Evolutionary conservation across 805 yeast species (phyloP).

Genomic region (Allodekkera sacchari): DNA sequence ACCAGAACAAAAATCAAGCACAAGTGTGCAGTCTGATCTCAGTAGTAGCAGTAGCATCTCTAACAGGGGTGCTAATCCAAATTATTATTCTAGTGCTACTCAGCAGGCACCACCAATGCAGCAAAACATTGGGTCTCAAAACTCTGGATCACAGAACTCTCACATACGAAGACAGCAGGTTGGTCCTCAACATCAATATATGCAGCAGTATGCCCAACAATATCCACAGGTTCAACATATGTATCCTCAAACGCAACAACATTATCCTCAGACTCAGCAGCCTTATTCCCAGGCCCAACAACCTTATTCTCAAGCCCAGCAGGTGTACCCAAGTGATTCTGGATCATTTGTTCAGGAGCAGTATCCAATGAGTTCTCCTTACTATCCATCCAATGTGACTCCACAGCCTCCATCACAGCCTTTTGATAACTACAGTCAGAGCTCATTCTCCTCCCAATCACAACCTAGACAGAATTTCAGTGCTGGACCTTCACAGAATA

Average conservation of each 20-base stretch:
- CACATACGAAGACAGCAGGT: too few relatives aligned
- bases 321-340: too few relatives aligned
- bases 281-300: slow-evolving; percentile 3
- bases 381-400: slow-evolving; percentile 2
- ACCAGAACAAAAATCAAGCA: slow-evolving; percentile 2
- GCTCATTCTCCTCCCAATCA: not conserved
- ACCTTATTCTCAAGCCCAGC: too few relatives aligned
- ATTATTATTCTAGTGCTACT: slow-evolving; percentile 32
- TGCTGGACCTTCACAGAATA: not conserved
- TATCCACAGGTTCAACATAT: slow-evolving; percentile 8
- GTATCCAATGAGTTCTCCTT: slow-evolving; percentile 4
- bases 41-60: slow-evolving; percentile 68
- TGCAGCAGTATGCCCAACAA: slow-evolving; percentile 9
- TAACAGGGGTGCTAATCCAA: slow-evolving; percentile 64
- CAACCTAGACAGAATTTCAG: not conserved
- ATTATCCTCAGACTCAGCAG: slow-evolving; percentile 8
- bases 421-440: not conserved
- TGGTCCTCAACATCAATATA: slow-evolving; percentile 5
- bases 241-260: slow-evolving; percentile 20
- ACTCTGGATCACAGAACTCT: slow-evolving; percentile 15
- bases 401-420: slow-evolving; percentile 2
- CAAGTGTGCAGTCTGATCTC: slow-evolving; percentile 46
- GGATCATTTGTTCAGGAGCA: too few relatives aligned
- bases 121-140: too few relatives aligned
- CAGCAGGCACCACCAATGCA: too few relatives aligned